Base-by-base conservation (phyloP, 2,329 filamentous ascomycete genomes). In the Coleophoma eucalyptorum region DNA sequence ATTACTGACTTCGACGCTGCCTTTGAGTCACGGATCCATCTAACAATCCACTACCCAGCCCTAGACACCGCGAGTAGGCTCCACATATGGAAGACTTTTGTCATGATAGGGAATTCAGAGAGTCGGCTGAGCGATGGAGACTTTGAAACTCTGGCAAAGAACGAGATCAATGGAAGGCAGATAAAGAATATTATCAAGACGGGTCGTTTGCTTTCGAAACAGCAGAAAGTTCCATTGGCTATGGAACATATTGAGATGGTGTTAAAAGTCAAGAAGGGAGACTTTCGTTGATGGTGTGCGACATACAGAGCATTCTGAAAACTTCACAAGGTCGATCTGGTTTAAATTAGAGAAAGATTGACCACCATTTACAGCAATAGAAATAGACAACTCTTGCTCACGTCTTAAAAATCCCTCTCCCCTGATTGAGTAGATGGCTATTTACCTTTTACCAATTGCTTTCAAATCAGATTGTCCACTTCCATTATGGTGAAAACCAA, bases 111-210 rank as follows among this genome's bases (percentile, higher is more conserved):
- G 8, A 52, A 44, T 31, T 18, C 31, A 10, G 31, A 52, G 32
- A 50, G 43, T 43, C 35, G 13, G 35, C 35, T 38, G 6, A 38
- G 35, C 12, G 35, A 38, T 8, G 13, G 12, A 6, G 35, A 38
- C 12, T 11, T 38, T 6, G 35, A 38, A 38, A 38, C 35, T 38
- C 35, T 38, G 5, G 35, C 35, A 11, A 38, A 38, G 11, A 51
- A 52, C 4, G 53, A 56, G 21, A 34, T 64, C 13, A 64, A 65
- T 40, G 63, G 63, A 16, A 54, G 63, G 40, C 56, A 64, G 53
- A 65, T 65, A 43, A 63, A 64, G 56, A 65, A 65, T 49, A 57
- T 60, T 5, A 54, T 64, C 3, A 58, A 59, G 51, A 64, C 60
- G 1, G 56, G 58, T 11, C 53, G 58, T 15, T 59, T 60, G 37